Percentiles rank a stretch among this genome's conserved stretches.
phyloP scores from a whole-genome alignment of 805 yeast species.

The Lipomyces yamadae region DNA sequence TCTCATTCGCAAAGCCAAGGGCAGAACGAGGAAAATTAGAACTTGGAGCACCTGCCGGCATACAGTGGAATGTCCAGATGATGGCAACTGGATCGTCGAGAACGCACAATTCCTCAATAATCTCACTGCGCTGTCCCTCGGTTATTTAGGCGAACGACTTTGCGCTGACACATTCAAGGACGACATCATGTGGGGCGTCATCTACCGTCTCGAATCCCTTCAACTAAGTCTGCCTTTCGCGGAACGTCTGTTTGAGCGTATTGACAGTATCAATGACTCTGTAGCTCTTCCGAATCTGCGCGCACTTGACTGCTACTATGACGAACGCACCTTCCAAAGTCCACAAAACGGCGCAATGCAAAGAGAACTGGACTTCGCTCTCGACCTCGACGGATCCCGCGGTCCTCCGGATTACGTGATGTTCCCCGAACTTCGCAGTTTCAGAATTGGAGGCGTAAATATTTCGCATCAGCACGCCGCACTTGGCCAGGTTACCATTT shows the following conservation, averaged over 20 bases:
- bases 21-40: not conserved
- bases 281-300: not conserved
- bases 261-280: not conserved
- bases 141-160: not conserved
- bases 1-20: conserved; percentile 1
- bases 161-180: not conserved
- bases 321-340: not conserved
- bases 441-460: not conserved
- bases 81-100: conserved; percentile 1
- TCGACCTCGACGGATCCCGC: conserved; percentile 1
- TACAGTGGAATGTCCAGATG: conserved; percentile 1
- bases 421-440: conserved; percentile 1
- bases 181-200: not conserved
- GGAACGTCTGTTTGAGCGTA: not conserved
- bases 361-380: not conserved
- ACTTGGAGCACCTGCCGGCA: not conserved
- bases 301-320: not conserved
- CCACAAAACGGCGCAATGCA: not conserved
- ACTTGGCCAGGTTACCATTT: not conserved
- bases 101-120: not conserved
- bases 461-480: not conserved
- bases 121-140: not conserved
- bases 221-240: conserved; percentile 2
- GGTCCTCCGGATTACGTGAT: conserved; percentile 4
- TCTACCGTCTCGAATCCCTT: not conserved